Evolutionary conservation across 208 protist genomes (phyloP), one percentile per base, ranked within the genome.

Genomic region (Leishmania mexicana): DNA sequence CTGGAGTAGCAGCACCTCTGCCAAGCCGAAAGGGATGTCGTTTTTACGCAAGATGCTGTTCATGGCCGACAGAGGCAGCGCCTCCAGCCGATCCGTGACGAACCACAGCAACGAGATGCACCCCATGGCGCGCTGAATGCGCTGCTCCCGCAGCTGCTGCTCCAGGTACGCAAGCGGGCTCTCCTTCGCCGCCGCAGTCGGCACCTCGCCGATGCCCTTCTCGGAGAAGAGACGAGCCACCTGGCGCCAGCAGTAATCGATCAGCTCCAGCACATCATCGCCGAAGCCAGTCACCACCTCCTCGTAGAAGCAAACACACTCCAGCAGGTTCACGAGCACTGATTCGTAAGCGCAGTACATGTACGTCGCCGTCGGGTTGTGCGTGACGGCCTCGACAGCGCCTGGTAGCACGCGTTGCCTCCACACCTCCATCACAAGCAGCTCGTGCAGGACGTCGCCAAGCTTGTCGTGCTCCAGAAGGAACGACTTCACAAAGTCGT

Each of bases 191-290:
- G 57, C 70, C 4, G 21, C 47, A 31, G 62, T 51, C 38, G 67
- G 75, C 17, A 62, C 40, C 35, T 53, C 83, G 40, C 90, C 88
- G 13, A 94, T 47, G 51, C 84, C 71, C 1, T 77, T 77, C 68
- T 93, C 79, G 0, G 95, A 89, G 81, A 95, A 97, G 35, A 98
- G 87, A 31, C 89, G 83, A 70, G 83, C 87, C 60, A 94, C 87
- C 79, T 98, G 93, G 13, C 96, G 91, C 94, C 93, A 97, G 82
- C 93, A 95, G 83, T 97, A 98, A 87, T 97, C 94, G 47, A 97
- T 87, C 13, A 98, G 85, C 88, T 98, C 96, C 40, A 98, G 83
- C 11, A 95, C 85, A 79, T 97, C 94, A 60, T 98, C 96, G 54
- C 88, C 93, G 21, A 96, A 88, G 15, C 86, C 93, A 15, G 89